These are phyloP conservation scores for Scheffersomyces parashehatae DNA, from an alignment of 1,139 yeast genomes.

Conservation along the genomic window DNA sequence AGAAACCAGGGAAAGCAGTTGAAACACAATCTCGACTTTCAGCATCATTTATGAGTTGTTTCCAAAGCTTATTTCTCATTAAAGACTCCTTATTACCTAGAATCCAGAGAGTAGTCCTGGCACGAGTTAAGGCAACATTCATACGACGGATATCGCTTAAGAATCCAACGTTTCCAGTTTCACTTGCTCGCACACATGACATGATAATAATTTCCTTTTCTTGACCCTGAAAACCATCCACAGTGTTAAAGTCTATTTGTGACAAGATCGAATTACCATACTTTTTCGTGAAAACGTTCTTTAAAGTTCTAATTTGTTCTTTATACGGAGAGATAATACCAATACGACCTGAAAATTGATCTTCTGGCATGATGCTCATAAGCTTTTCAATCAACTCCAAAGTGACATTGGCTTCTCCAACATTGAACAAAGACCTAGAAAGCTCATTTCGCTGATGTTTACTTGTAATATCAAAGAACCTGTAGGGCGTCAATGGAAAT, in stretches of 20 bases:
- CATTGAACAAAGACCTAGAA: conserved; percentile 71
- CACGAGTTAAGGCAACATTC: conserved; percentile 96
- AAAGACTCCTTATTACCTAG: conserved; percentile 76
- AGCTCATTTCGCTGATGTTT: conserved; percentile 61
- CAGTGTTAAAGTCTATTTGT: conserved; percentile 86
- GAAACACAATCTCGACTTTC: conserved; percentile 39
- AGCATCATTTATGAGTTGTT: conserved; percentile 64
- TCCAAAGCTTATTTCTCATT: conserved; percentile 67
- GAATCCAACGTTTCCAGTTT: conserved; percentile 74
- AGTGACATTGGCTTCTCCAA: conserved; percentile 70
- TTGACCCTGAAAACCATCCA: conserved; percentile 98
- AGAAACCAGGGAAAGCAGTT: conserved; percentile 41
- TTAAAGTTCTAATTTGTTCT: conserved; percentile 71
- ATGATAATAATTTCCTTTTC: conserved; percentile 91
- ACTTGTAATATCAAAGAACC: conserved; percentile 72
- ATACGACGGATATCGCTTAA: conserved; percentile 87
- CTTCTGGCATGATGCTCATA: conserved; percentile 48
- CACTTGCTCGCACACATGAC: conserved; percentile 91
- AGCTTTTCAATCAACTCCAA: conserved; percentile 65
- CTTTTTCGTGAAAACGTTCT: conserved; percentile 52
- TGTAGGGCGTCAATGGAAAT: conserved; percentile 64
- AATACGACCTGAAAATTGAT: conserved; percentile 66
- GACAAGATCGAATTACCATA: conserved; percentile 65
- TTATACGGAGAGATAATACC: conserved; percentile 96
- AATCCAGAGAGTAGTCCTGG: conserved; percentile 89